phyloP scores from a whole-genome alignment of 1,284 basidiomycete genomes.

The Stygiomarasmius scandens region DNA sequence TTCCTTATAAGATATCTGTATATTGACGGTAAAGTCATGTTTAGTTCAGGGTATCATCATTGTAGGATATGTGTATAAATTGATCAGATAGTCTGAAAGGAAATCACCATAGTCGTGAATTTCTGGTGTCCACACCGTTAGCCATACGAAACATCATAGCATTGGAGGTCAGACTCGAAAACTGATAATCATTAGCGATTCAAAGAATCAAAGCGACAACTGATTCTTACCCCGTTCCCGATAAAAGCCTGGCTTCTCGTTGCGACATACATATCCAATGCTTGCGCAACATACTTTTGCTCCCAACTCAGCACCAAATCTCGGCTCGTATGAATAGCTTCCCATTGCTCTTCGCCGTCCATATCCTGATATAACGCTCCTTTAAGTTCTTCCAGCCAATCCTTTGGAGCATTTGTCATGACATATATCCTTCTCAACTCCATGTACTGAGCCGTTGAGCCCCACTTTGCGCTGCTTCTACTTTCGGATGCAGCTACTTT shows the following conservation, averaged over 20 bases:
- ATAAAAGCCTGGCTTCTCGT: slow-evolving; percentile 52
- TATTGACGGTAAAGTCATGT: no score
- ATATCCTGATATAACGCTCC: slow-evolving; percentile 34
- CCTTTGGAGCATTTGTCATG: slow-evolving; percentile 54
- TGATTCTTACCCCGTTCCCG: slow-evolving; percentile 52
- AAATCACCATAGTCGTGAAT: slow-evolving; percentile 37
- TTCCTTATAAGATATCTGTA: no score
- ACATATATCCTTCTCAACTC: slow-evolving; percentile 43
- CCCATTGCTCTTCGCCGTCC: slow-evolving; percentile 32
- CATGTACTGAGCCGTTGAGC: no score
- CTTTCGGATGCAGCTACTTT: slow-evolving; percentile 16
- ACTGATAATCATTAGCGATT: slow-evolving; percentile 27
- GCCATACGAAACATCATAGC: slow-evolving; percentile 54
- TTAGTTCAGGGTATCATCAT: no score
- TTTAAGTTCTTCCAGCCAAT: slow-evolving; percentile 52
- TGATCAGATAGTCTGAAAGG: background rate
- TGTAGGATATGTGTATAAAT: background rate
- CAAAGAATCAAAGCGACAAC: background rate
- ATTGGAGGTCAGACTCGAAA: slow-evolving; percentile 60
- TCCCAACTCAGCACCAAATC: slow-evolving; percentile 49
- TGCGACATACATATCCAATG: slow-evolving; percentile 56
- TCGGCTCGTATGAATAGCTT: slow-evolving; percentile 45
- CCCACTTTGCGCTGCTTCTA: background rate
- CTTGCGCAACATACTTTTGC: slow-evolving; percentile 47
- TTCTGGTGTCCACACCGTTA: slow-evolving; percentile 26